Evolutionary conservation across 139 green algal species (phyloP).

Genomic region (Trebouxia sp.): DNA sequence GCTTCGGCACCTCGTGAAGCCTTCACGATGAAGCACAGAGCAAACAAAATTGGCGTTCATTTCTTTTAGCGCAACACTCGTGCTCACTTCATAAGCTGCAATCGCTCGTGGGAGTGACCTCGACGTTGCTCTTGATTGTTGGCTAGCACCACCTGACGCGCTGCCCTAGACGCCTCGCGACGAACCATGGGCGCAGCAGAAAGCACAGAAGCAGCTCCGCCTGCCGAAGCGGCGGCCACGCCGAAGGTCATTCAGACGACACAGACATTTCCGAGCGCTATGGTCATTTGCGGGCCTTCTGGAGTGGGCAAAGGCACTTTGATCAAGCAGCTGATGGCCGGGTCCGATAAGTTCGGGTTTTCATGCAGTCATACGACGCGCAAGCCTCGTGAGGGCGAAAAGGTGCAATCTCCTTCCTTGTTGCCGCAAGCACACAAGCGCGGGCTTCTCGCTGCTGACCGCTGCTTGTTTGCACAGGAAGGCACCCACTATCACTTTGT

Average conservation of each 20-base stretch:
- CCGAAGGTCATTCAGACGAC: background rate
- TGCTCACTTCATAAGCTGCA: no score
- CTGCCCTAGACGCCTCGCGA: no score
- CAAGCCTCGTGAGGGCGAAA: slow-evolving; percentile 55
- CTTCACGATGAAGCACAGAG: no score
- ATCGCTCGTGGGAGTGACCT: no score
- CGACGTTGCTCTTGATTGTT: no score
- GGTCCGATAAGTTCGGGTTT: slow-evolving; percentile 71
- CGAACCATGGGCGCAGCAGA: slow-evolving; percentile 22
- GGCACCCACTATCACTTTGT: slow-evolving; percentile 86
- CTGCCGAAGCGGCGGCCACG: background rate
- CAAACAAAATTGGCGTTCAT: no score
- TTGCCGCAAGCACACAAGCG: background rate
- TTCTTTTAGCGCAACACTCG: no score
- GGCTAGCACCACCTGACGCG: no score
- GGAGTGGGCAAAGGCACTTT: slow-evolving; percentile 91
- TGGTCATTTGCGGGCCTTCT: slow-evolving; percentile 84
- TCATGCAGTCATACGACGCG: slow-evolving; percentile 84
- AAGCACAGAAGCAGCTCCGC: slow-evolving; percentile 8
- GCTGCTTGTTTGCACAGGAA: slow-evolving; percentile 47
- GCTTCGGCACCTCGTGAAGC: no score
- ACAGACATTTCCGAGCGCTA: slow-evolving; percentile 15
- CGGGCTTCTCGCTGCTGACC: background rate
- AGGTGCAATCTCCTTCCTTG: slow-evolving; percentile 30
- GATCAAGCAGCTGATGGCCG: slow-evolving; percentile 65